Conservation (phyloP, 768 basidiomycete genomes). For the Boletus coccyginus region DNA sequence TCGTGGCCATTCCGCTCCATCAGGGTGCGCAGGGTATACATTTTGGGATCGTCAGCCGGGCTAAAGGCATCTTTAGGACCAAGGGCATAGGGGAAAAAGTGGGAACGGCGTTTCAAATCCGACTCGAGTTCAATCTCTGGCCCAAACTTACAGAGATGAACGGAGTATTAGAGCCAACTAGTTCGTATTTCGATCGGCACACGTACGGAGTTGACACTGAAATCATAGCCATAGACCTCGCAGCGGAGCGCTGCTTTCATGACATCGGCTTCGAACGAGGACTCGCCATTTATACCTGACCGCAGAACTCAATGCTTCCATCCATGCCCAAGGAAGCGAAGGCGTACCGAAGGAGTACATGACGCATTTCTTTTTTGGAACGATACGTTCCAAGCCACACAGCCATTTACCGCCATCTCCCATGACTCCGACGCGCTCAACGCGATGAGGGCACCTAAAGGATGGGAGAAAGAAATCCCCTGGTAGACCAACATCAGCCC, state of each 20-base stretch:
- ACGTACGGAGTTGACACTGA: conserved; percentile 35
- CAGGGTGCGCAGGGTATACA: conserved; percentile 60
- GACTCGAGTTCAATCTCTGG: conserved; percentile 39
- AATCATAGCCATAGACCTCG: conserved; percentile 44
- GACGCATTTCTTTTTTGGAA: conserved; percentile 43
- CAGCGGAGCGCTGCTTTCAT: conserved; percentile 41
- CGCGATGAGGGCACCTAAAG: conserved; percentile 49
- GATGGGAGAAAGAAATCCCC: conserved; percentile 58
- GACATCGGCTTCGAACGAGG: conserved; percentile 51
- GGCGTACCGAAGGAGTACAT: conserved; percentile 50
- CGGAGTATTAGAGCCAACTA: not conserved
- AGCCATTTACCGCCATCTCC: conserved; percentile 57
- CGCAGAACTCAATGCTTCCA: not conserved
- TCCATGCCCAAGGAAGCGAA: not conserved
- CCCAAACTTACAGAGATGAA: conserved; percentile 33
- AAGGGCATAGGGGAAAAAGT: conserved; percentile 49
- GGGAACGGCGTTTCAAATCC: conserved; percentile 34
- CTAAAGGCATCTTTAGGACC: conserved; percentile 45
- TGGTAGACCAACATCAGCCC: conserved; percentile 24
- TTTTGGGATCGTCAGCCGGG: conserved; percentile 43
- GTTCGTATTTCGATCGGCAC: not conserved
- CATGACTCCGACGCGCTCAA: conserved; percentile 45
- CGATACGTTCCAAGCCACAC: conserved; percentile 46
- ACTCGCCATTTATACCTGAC: conserved; percentile 46
- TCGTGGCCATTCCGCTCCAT: conserved; percentile 66